phyloP scores from a whole-genome alignment of 1,284 basidiomycete genomes.

The Lentinula novae-zelandiae region DNA sequence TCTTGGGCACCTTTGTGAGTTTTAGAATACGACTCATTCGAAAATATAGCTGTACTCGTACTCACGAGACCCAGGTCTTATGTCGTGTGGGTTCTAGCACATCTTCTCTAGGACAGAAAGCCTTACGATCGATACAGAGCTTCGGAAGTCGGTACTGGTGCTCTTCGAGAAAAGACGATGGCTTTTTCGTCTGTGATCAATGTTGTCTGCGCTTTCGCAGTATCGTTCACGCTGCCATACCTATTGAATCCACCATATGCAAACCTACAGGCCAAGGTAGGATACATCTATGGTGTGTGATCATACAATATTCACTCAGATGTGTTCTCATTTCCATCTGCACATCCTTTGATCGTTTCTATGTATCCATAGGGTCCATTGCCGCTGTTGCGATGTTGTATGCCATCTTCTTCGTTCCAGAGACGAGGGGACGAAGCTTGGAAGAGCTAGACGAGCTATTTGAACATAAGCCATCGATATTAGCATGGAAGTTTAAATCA shows the following conservation, averaged over 20 bases:
- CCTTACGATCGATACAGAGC: not conserved
- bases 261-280: constrained; percentile 11
- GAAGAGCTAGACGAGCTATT: constrained; percentile 15
- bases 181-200: constrained; percentile 12
- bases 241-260: constrained; percentile 14
- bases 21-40: not conserved
- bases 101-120: too few species aligned
- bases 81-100: constrained; percentile 7
- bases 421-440: constrained; percentile 9
- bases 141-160: constrained; percentile 12
- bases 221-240: constrained; percentile 13
- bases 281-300: constrained; percentile 12
- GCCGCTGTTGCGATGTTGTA: constrained; percentile 12
- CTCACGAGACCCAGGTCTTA: constrained; percentile 4
- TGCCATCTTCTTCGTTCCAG: constrained; percentile 13
- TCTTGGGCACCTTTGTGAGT: constrained; percentile 14
- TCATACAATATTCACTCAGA: not conserved
- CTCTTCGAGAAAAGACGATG: constrained; percentile 15
- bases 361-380: constrained; percentile 6
- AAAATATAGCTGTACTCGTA: not conserved
- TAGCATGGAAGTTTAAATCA: constrained; percentile 10
- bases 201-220: constrained; percentile 11
- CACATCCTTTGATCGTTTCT: not conserved
- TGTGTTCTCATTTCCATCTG: not conserved
- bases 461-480: constrained; percentile 8